Evolutionary conservation across 345 rosid species (phyloP).

Genomic region (Eutrema heterophyllum): DNA sequence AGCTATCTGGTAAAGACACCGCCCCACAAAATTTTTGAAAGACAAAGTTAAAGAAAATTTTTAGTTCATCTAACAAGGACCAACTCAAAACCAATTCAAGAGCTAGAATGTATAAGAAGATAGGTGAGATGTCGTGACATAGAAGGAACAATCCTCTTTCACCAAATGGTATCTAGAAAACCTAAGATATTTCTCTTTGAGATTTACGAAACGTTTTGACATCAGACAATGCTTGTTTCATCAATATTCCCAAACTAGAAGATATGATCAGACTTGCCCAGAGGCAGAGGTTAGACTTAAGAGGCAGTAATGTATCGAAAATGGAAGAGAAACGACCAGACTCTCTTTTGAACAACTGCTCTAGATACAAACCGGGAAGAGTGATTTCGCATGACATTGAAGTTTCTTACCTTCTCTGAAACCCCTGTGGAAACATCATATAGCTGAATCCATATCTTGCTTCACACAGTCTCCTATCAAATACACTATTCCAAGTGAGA

Average conservation of each 20-base stretch:
- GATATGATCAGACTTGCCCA: background rate
- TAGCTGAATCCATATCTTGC: conserved; percentile 49
- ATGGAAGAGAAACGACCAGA: no score
- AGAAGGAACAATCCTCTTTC: background rate
- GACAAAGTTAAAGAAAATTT: background rate
- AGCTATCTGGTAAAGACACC: conserved; percentile 63
- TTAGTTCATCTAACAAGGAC: conserved; percentile 6
- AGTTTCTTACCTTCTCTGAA: conserved; percentile 62
- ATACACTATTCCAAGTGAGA: conserved; percentile 52
- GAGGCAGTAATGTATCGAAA: background rate
- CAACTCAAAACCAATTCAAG: background rate
- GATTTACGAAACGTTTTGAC: no score
- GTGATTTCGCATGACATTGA: background rate
- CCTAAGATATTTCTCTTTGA: no score
- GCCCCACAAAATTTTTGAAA: conserved; percentile 39
- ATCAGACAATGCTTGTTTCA: no score
- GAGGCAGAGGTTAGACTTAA: background rate
- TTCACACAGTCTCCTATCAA: conserved; percentile 84
- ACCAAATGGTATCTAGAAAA: background rate
- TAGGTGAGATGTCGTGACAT: background rate
- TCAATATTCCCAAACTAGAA: background rate
- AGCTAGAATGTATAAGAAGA: background rate
- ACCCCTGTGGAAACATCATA: conserved; percentile 94
- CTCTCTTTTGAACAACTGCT: no score
- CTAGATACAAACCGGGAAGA: background rate